phyloP scores from a whole-genome alignment of 2,329 filamentous ascomycete species.

The Nothomitra cinnamomea region DNA sequence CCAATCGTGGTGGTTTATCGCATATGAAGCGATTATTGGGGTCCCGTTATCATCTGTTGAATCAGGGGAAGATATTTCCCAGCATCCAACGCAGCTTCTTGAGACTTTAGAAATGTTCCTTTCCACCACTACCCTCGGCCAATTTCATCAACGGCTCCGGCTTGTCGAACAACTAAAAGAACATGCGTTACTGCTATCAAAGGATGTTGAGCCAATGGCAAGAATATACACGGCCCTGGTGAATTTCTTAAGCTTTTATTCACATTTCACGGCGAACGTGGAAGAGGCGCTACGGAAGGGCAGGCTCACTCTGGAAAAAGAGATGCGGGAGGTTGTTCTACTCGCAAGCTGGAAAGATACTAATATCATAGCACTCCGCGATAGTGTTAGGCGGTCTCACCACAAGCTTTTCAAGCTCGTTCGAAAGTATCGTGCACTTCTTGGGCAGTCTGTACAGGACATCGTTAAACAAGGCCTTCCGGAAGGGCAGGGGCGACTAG shows the following conservation, averaged over 20 bases:
- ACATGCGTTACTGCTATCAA: conserved; percentile 44
- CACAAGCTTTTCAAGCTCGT: conserved; percentile 83
- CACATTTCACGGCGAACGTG: conserved; percentile 50
- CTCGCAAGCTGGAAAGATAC: conserved; percentile 97
- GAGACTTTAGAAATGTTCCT: conserved; percentile 67
- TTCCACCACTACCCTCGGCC: conserved; percentile 59
- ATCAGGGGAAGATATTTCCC: conserved; percentile 38
- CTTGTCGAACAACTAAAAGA: conserved; percentile 45
- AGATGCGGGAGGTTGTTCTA: conserved; percentile 83
- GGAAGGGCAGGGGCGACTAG: not conserved
- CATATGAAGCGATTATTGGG: conserved; percentile 75
- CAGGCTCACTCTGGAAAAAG: conserved; percentile 66
- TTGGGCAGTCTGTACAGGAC: conserved; percentile 50
- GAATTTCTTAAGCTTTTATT: conserved; percentile 64
- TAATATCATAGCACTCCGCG: conserved; percentile 74
- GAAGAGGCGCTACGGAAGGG: conserved; percentile 47
- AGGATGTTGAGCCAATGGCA: conserved; percentile 40
- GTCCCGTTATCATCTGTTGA: conserved; percentile 51
- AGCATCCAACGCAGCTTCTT: conserved; percentile 53
- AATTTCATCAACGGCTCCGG: conserved; percentile 55
- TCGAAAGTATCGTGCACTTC: conserved; percentile 66
- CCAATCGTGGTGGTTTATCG: conserved; percentile 88
- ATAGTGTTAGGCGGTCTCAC: conserved; percentile 82
- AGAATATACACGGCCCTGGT: conserved; percentile 46
- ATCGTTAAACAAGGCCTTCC: conserved; percentile 1